A percentile compares a stretch with the other conserved stretches of the same genome.
Conservation (phyloP, 805 yeast genomes). For the Candida namnaoensis region DNA sequence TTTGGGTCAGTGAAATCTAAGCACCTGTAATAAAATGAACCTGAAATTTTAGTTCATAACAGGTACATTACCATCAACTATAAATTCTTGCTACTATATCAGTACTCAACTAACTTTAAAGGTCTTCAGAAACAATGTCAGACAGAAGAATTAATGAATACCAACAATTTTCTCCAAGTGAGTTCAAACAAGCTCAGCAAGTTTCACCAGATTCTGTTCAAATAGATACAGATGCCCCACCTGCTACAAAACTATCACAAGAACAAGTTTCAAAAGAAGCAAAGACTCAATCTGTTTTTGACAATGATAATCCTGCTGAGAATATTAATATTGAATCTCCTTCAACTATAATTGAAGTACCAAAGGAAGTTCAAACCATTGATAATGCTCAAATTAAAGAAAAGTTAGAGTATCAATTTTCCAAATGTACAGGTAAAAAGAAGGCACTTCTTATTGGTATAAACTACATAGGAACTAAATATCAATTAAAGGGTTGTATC, state of each 20-base stretch:
- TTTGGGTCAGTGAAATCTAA: too few relatives aligned
- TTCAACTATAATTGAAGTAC: not conserved
- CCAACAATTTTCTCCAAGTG: not conserved
- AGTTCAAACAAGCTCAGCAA: not conserved
- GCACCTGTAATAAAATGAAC: too few relatives aligned
- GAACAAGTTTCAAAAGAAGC: not conserved
- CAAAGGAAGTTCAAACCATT: not conserved
- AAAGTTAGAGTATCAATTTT: conserved; percentile 38
- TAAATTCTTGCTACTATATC: not conserved
- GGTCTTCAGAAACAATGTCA: not conserved
- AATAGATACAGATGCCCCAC: not conserved
- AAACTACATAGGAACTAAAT: conserved; percentile 61
- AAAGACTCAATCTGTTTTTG: not conserved
- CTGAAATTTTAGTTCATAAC: too few relatives aligned
- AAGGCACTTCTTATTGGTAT: conserved; percentile 76
- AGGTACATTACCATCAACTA: too few relatives aligned
- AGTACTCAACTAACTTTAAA: not conserved
- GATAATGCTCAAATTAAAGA: conserved; percentile 7
- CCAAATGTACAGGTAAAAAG: conserved; percentile 61
- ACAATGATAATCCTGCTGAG: not conserved
- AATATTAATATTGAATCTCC: not conserved
- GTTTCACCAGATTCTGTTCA: not conserved
- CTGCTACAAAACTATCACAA: not conserved
- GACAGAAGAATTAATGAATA: not conserved
- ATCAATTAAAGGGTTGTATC: conserved; percentile 67